A percentile compares a stretch with the other conserved stretches of the same genome.
phyloP scores from a whole-genome alignment of 2,329 filamentous ascomycete genomes.

The Pestalotiopsis fici region DNA sequence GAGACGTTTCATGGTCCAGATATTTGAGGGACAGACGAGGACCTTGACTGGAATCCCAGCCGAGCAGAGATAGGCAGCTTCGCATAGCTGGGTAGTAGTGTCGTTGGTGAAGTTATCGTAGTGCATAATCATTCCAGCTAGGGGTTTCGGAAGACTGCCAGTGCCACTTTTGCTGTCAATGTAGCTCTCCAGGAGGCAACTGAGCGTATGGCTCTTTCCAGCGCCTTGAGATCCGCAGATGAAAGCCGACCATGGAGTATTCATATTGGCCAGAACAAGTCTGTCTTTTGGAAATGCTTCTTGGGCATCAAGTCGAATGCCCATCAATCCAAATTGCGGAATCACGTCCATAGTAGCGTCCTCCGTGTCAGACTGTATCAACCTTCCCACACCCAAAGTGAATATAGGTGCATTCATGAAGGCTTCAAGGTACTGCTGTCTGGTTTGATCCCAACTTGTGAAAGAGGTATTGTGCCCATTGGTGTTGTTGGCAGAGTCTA shows the following conservation, averaged over 20 bases:
- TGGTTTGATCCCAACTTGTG: too few relatives aligned
- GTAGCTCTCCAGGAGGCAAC: slow-evolving; percentile 46
- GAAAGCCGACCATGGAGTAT: slow-evolving; percentile 56
- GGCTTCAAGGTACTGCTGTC: neutral
- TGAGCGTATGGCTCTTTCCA: slow-evolving; percentile 59
- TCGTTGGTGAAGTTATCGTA: slow-evolving; percentile 44
- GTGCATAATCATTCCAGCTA: slow-evolving; percentile 53
- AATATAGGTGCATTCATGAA: neutral
- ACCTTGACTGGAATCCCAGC: slow-evolving; percentile 45
- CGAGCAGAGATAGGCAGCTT: slow-evolving; percentile 54
- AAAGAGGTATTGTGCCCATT: too few relatives aligned
- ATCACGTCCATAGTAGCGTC: neutral
- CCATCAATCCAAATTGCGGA: neutral
- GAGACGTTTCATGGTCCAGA: slow-evolving; percentile 35
- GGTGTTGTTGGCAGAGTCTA: too few relatives aligned
- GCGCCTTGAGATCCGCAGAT: slow-evolving; percentile 63
- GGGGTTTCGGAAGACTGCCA: slow-evolving; percentile 41
- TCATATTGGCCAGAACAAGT: slow-evolving; percentile 46
- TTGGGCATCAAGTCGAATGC: neutral
- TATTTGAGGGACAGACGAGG: slow-evolving; percentile 48
- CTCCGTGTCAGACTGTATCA: neutral
- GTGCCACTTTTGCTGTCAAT: slow-evolving; percentile 31
- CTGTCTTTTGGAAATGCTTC: slow-evolving; percentile 11
- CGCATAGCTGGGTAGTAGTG: slow-evolving; percentile 35
- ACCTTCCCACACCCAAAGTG: neutral